Evolutionary conservation across 2,329 filamentous ascomycete genomes (phyloP), one percentile per base, ranked within the genome.

Genomic region (Phyllosticta citribraziliensis): DNA sequence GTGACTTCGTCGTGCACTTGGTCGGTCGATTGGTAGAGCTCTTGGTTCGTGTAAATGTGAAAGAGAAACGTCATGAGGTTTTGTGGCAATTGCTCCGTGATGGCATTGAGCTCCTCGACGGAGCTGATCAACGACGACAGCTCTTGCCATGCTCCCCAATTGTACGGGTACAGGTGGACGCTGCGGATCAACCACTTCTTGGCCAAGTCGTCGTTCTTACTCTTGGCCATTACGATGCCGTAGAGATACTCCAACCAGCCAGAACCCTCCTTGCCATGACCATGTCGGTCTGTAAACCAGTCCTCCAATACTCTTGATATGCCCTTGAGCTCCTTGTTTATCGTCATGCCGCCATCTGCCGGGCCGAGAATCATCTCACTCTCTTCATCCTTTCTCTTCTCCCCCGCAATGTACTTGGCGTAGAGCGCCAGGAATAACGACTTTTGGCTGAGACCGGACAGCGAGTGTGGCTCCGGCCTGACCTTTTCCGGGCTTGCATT

Each of bases 101-200:
- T 82, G 67, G 84, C 82, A 70, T 88, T 88, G 62, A 95, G 78
- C 88, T 96, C 90, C 73, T 97, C 91, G 9, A 88, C 82, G 35
- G 88, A 86, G 40, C 85, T 84, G 63, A 96, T 84, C 25, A 97
- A 79, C 50, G 86, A 86, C 3, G 89, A 89, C 73, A 99, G 84
- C 75, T 99, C 94, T 62, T 94, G 82, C 94, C 94, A 99, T 64
- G 91, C 92, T 8, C 91, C 91, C 94, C 94, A 99, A 70, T 97
- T 96, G 83, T 92, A 96, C 1, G 91, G 89, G 68, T 91, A 96
- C 51, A 91, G 78, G 71, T 95, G 89, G 10, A 97, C 89, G 70
- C 92, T 96, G 65, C 85, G 83, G 57, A 97, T 80, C n/a, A 99
- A 81, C 82, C 89, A 96, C 65, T 88, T 84, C 73, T 93, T 86